Evolutionary conservation across 768 basidiomycete species (phyloP).

Genomic region (Tulasnella sp.): DNA sequence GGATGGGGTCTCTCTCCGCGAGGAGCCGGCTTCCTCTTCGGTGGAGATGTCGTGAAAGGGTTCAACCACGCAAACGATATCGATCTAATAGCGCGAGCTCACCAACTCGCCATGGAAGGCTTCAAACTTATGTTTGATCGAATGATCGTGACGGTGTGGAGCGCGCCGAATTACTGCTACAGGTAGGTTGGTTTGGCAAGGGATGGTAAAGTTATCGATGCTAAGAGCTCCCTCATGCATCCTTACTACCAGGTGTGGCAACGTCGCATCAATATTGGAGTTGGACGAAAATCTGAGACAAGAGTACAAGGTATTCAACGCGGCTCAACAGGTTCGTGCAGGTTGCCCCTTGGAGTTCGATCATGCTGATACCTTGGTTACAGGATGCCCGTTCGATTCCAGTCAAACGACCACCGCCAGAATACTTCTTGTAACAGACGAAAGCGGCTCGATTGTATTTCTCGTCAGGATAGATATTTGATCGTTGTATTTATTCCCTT

Average conservation of each 20-base stretch:
- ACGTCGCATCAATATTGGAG: constrained; percentile 91
- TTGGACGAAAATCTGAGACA: constrained; percentile 89
- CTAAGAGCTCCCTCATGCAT: not conserved
- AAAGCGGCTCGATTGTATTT: not conserved
- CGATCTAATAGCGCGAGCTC: constrained; percentile 92
- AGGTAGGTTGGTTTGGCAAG: constrained; percentile 50
- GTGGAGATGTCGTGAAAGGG: constrained; percentile 80
- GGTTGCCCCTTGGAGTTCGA: not conserved
- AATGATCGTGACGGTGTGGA: constrained; percentile 96
- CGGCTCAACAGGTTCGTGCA: constrained; percentile 71
- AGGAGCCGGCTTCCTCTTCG: constrained; percentile 94
- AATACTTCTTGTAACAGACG: constrained; percentile 65
- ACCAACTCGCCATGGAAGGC: constrained; percentile 97
- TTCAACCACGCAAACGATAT: constrained; percentile 91
- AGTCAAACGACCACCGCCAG: constrained; percentile 78
- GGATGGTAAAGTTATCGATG: not conserved
- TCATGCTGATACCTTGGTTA: not conserved
- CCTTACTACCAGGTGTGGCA: constrained; percentile 73
- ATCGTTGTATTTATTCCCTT: not conserved
- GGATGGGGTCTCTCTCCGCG: constrained; percentile 98
- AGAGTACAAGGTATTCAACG: constrained; percentile 93
- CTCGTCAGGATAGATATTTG: not conserved
- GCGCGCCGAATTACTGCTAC: constrained; percentile 97
- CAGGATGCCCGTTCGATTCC: constrained; percentile 80
- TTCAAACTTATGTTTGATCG: constrained; percentile 96